These are phyloP conservation scores for Candida succiphila DNA, from an alignment of 805 yeast species.

Conservation along the genomic window DNA sequence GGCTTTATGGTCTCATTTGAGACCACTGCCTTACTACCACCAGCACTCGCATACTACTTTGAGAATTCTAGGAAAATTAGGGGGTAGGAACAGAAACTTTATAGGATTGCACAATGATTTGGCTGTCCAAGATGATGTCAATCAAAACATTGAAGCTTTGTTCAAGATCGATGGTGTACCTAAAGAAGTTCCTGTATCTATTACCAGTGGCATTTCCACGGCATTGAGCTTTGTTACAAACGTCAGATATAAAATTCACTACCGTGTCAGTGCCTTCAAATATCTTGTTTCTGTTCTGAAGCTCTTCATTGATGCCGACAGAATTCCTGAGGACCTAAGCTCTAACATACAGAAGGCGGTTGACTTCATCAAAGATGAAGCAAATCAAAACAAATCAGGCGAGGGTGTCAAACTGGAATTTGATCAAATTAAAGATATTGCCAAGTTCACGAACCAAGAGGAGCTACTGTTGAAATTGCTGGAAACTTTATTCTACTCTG, in stretches of 20 bases:
- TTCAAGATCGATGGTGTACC: conserved; percentile 64
- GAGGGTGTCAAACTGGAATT: conserved; percentile 19
- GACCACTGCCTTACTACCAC: conserved; percentile 90
- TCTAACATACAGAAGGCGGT: conserved; percentile 40
- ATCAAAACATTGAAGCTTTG: conserved; percentile 60
- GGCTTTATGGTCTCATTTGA: conserved; percentile 83
- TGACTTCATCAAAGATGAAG: conserved; percentile 27
- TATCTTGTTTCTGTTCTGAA: conserved; percentile 59
- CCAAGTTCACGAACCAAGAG: conserved; percentile 49
- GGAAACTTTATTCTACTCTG: conserved; percentile 65
- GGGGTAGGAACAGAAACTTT: conserved; percentile 89
- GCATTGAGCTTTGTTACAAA: conserved; percentile 73
- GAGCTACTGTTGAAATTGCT: conserved; percentile 53
- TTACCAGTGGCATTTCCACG: conserved; percentile 75
- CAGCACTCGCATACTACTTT: conserved; percentile 93
- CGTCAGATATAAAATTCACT: conserved; percentile 48
- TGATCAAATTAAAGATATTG: conserved; percentile 35
- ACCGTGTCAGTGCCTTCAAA: conserved; percentile 68
- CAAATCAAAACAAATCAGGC: conserved; percentile 10
- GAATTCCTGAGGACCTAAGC: conserved; percentile 34
- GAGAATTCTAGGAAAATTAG: conserved; percentile 86
- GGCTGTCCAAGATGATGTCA: conserved; percentile 36
- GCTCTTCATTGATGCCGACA: conserved; percentile 51
- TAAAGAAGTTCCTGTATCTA: conserved; percentile 55
- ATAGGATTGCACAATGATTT: conserved; percentile 68